Percentiles rank a stretch among this genome's conserved stretches.
These are phyloP conservation scores for Trichoderma pleuroti DNA, from an alignment of 2,329 filamentous ascomycete genomes.

Conservation along the genomic window DNA sequence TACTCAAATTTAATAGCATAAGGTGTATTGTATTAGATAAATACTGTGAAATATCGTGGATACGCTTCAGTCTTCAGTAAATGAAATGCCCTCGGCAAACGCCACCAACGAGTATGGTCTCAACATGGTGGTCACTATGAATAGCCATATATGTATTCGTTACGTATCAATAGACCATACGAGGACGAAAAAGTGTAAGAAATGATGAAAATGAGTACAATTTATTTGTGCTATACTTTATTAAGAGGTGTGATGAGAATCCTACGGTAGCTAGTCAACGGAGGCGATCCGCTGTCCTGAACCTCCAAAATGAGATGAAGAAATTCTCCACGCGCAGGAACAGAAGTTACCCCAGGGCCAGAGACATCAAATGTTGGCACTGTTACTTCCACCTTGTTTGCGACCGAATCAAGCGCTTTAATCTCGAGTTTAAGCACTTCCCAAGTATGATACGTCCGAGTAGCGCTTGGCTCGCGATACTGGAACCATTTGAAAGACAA, in stretches of 20 bases:
- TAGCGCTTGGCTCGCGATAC: background rate
- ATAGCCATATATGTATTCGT: background rate
- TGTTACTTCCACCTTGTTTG: background rate
- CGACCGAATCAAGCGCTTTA: background rate
- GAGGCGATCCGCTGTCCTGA: background rate
- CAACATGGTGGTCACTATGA: background rate
- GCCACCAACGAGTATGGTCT: background rate
- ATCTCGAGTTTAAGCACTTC: background rate
- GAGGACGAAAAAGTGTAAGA: background rate
- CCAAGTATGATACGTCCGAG: too few species aligned
- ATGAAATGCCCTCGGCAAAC: background rate
- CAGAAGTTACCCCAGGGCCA: background rate
- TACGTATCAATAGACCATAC: background rate
- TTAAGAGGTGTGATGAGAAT: background rate
- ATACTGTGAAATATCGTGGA: background rate
- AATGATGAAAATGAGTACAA: background rate
- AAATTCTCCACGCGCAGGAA: background rate
- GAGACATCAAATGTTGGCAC: background rate
- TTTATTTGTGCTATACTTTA: background rate
- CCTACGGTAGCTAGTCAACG: background rate
- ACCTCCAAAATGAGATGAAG: background rate
- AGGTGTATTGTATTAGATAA: background rate
- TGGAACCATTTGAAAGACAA: background rate
- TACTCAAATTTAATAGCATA: background rate
- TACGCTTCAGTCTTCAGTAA: fast-evolving